Evolutionary conservation across 106 monocot genomes (phyloP), one percentile per base, ranked within the genome.

Genomic region (Allium cepa): DNA sequence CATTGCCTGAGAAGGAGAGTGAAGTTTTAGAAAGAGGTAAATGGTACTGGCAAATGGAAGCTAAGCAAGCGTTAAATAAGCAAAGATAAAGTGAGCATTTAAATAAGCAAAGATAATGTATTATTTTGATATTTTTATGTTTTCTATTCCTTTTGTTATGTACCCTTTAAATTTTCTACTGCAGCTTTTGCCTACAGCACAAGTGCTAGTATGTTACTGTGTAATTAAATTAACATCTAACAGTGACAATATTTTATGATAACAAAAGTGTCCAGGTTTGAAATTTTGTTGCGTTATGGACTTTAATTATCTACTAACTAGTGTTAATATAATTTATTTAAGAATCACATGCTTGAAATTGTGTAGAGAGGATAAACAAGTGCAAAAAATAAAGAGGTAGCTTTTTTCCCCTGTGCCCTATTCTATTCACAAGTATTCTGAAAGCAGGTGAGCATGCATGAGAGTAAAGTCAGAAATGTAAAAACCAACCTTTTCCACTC

Each of bases 1-100:
- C 67, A 67, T 67, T 26, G 9, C 53, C 18, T 75, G 17, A 47
- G 73, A 66, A 18, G 71, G 62, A 75, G 47, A n/a, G 16, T 57
- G 53, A 68, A 69, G 72, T 59, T 15, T 72, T 49, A 52, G 49
- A 62, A 7, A 53, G 49, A 49, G 56, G 56, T 57, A 59, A 46
- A 59, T 13, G 18, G 7, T 58, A 51, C 3, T 62, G 17, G 8
- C 53, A 28, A 59, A 52, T 50, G 60, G 6, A 22, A 17, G 47
- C 28, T 36, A 48, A 58, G 58, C 5, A 53, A 57, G 69, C 46
- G 69, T 70, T 76, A 76, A 70, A 76, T 70, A 76, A 58, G 14
- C 50, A 49, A 46, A 5, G 36, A 36, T 36, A 36, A 27, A 57
- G 46, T 47, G 53, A 55, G 7, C 53, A 55, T 55, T 55, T 7